Base-by-base conservation (phyloP, 257 asterid species). In the Solanum clarkiae region DNA sequence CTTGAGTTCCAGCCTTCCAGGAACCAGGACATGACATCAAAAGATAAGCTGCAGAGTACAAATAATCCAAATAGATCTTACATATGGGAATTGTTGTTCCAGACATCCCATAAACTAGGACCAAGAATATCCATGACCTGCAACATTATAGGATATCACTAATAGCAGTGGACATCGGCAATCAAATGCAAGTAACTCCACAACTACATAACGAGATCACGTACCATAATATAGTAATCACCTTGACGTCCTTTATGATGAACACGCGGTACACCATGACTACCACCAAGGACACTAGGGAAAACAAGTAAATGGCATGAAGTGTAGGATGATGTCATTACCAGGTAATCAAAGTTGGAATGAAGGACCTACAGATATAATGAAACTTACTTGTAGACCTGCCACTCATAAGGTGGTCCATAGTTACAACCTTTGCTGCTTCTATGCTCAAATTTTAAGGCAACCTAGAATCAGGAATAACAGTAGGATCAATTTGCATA, bases 71-170 rank as follows among this genome's bases (percentile, higher is more conserved):
- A 80, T 70, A 57, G 56, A 29, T 88, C 95, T 87, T 86, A 94
- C 97, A 91, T 81, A 77, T 93, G 94, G 83, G 93, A 80, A 89
- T 89, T 94, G 36, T 88, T 91, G 85, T 91, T 96, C 98, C 98
- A 96, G 59, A 94, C 90, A 91, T 96, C 99, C 99, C 99, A 96
- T 87, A 96, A 92, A 87, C 99, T 96, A 4, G 98, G 90, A 57
- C 92, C 92, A 3, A 89, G 90, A 74, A 87, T 87, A 63, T 85
- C 87, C 87, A 85, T 85, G n/a, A 85, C 84, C 87, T 85, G 84
- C 54, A 85, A 54, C 9, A 68, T 32, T 77, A 77, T 51, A 77
- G 63, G 26, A 49, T 24, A 77, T 24, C 63, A 77, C 47, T 4
- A 49, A 77, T 77, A 51, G 40, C 26, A 77, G 16, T 51, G 26